These are phyloP conservation scores for Aspergillus sp. DNA, from an alignment of 2,329 filamentous ascomycete genomes.

Conservation along the genomic window DNA sequence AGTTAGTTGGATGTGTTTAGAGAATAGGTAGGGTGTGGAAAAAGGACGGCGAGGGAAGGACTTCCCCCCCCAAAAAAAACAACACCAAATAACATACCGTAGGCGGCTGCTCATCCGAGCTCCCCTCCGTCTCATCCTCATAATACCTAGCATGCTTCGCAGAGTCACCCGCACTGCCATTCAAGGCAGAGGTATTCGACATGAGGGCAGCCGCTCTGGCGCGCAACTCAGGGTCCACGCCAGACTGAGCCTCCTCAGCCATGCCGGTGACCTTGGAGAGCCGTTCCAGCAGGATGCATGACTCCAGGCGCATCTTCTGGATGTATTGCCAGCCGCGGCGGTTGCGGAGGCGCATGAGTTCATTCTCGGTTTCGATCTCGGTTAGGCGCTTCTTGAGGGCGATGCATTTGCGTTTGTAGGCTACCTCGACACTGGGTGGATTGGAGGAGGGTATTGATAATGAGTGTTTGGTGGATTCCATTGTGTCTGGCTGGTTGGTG, in stretches of 20 bases:
- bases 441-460: constrained; percentile 43
- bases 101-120: constrained; percentile 44
- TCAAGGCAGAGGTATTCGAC: constrained; percentile 24
- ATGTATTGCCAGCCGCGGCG: constrained; percentile 78
- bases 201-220: constrained; percentile 36
- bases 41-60: not conserved
- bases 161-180: constrained; percentile 20
- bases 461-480: constrained; percentile 28
- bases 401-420: constrained; percentile 95
- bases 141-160: constrained; percentile 28
- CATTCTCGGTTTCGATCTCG: constrained; percentile 90
- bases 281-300: constrained; percentile 44
- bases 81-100: constrained; percentile 32
- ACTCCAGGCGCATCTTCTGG: constrained; percentile 78
- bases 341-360: constrained; percentile 76
- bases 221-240: constrained; percentile 36
- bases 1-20: not conserved
- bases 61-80: not conserved
- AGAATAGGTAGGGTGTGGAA: not conserved
- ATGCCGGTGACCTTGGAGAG: constrained; percentile 43
- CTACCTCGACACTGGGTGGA: constrained; percentile 90
- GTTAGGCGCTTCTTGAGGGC: constrained; percentile 87
- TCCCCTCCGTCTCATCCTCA: constrained; percentile 46
- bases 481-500: constrained; percentile 12
- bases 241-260: constrained; percentile 38